Evolutionary conservation across 108 stramenopile genomes (phyloP).

Genomic region (Nannochloropsis salina): DNA sequence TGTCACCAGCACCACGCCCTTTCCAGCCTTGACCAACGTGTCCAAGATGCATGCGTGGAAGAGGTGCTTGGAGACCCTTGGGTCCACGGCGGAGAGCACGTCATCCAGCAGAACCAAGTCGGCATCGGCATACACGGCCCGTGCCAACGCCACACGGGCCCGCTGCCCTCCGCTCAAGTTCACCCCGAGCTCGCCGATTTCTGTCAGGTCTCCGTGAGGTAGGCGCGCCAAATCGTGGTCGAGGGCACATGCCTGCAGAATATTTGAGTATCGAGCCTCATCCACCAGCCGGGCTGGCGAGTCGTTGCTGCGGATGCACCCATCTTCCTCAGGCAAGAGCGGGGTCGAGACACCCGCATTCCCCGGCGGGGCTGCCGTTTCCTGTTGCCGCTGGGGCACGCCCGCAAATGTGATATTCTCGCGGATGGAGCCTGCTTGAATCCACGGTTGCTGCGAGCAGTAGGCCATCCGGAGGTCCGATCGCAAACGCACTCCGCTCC

Average conservation of each 20-base stretch:
- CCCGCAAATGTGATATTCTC: background rate
- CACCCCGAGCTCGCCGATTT: conserved; percentile 89
- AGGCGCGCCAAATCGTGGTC: conserved; percentile 35
- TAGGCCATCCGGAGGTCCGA: background rate
- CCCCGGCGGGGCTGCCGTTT: background rate
- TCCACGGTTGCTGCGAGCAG: conserved; percentile 14
- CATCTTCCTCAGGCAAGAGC: too few species aligned
- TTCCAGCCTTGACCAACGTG: conserved; percentile 51
- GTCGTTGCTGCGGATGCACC: background rate
- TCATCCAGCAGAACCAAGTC: conserved; percentile 75
- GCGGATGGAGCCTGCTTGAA: background rate
- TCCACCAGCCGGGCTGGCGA: background rate
- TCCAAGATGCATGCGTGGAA: conserved; percentile 59
- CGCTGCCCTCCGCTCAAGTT: conserved; percentile 82
- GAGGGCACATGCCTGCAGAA: conserved; percentile 31
- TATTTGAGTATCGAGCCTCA: conserved; percentile 26
- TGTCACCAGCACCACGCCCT: conserved; percentile 73
- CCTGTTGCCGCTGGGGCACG: background rate
- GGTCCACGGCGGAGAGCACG: conserved; percentile 82
- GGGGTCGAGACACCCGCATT: background rate
- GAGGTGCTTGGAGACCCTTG: conserved; percentile 65
- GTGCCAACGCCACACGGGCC: conserved; percentile 62
- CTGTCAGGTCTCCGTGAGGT: conserved; percentile 52
- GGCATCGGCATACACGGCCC: conserved; percentile 72
- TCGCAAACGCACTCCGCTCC: conserved; percentile 52